phyloP scores from a whole-genome alignment of 257 asterid genomes.

The Solanum habrochaites region DNA sequence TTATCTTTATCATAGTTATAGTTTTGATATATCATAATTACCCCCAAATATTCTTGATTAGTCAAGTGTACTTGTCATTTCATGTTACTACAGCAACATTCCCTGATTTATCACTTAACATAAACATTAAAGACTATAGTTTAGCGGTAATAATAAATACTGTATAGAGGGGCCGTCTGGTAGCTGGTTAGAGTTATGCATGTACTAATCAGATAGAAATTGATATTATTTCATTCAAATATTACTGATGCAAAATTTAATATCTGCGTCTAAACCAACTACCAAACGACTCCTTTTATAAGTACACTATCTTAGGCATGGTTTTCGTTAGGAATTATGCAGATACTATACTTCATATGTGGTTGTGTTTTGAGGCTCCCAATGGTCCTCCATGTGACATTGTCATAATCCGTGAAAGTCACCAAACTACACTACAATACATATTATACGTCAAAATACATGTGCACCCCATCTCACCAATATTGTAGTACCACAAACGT shows the following conservation, averaged over 20 bases:
- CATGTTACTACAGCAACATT: background rate
- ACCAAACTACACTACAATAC: constrained; percentile 17
- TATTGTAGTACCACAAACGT: background rate
- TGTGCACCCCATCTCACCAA: constrained; percentile 20
- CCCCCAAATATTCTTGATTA: background rate
- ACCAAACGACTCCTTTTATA: too few relatives aligned
- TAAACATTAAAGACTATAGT: background rate
- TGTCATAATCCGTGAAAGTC: constrained; percentile 17
- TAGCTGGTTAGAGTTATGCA: background rate
- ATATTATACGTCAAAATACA: constrained; percentile 49
- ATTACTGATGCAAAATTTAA: too few relatives aligned
- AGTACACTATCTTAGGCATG: background rate
- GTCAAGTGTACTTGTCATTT: background rate
- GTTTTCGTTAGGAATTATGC: background rate
- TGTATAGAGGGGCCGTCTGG: background rate
- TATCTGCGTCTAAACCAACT: background rate
- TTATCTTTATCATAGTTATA: background rate
- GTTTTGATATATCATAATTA: background rate
- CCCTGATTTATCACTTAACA: background rate
- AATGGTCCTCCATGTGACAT: constrained; percentile 35
- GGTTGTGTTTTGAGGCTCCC: constrained; percentile 6
- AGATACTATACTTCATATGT: background rate
- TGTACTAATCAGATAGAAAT: background rate
- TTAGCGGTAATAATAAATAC: background rate
- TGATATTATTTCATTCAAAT: rapidly evolving